phyloP scores from a whole-genome alignment of 805 yeast species.

The Candida caryicola region DNA sequence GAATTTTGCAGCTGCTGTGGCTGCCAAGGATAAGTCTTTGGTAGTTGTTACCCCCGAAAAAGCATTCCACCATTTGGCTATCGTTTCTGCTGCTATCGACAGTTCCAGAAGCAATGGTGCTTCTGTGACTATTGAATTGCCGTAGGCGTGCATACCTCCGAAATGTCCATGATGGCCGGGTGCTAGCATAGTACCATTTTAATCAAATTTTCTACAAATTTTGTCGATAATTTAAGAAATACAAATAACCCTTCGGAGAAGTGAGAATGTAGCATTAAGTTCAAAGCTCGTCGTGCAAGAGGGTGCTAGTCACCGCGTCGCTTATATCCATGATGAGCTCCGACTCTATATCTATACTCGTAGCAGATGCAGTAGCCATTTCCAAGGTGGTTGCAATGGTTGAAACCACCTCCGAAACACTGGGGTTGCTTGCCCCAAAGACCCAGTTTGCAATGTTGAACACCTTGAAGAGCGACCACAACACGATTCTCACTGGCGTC shows the following conservation, averaged over 20 bases:
- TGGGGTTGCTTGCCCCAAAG: neutral
- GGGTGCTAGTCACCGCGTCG: neutral
- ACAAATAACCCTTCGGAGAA: too few species aligned
- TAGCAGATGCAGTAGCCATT: neutral
- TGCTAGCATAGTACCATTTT: too few species aligned
- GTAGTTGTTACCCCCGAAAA: slow-evolving; percentile 63
- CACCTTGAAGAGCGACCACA: slow-evolving; percentile 47
- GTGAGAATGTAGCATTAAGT: too few species aligned
- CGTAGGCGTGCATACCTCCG: too few species aligned
- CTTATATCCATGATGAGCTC: neutral
- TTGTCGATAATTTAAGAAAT: too few species aligned
- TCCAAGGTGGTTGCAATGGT: neutral
- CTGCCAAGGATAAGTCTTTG: slow-evolving; percentile 55
- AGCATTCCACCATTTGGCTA: slow-evolving; percentile 91
- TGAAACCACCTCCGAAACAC: neutral
- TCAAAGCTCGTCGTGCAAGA: neutral
- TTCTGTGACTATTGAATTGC: slow-evolving; percentile 43
- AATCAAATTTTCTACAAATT: too few species aligned
- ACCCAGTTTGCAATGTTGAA: slow-evolving; percentile 19
- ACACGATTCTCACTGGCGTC: slow-evolving; percentile 40
- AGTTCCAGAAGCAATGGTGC: slow-evolving; percentile 57
- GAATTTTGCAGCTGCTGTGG: slow-evolving; percentile 56
- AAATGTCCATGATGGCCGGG: too few species aligned
- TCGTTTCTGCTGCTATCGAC: slow-evolving; percentile 80
- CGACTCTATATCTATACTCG: neutral